phyloP scores from a whole-genome alignment of 495 filamentous ascomycete genomes.

The Aspergillus steynii region DNA sequence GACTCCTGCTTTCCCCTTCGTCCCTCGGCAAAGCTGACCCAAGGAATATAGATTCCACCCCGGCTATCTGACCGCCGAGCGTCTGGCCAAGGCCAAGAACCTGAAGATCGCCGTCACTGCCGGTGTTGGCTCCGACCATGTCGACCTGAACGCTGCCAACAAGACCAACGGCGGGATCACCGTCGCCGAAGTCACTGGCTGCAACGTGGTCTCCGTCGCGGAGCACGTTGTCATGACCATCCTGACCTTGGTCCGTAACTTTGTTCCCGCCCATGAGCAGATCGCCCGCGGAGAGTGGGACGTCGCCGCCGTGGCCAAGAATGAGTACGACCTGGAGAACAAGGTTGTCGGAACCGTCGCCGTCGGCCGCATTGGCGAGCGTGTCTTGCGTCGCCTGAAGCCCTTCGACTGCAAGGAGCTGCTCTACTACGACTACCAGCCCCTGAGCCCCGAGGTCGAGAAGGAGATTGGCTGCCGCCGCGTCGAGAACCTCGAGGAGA shows the following conservation, averaged over 20 bases:
- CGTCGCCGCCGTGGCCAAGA: constrained; percentile 93
- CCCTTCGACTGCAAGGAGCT: constrained; percentile 99
- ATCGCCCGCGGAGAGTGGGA: constrained; percentile 89
- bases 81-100: constrained; percentile 96
- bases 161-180: constrained; percentile 97
- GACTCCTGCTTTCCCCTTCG: background rate
- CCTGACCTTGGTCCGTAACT: constrained; percentile 94
- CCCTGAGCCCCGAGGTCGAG: constrained; percentile 81
- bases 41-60: constrained; percentile 81
- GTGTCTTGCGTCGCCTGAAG: constrained; percentile 91
- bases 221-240: constrained; percentile 99
- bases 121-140: constrained; percentile 96
- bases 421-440: constrained; percentile 99
- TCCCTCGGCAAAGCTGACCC: constrained; percentile 10
- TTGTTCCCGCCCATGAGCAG: constrained; percentile 95
- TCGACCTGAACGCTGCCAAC: constrained; percentile 96
- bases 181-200: constrained; percentile 95
- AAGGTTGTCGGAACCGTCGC: constrained; percentile 98
- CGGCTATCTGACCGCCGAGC: constrained; percentile 94
- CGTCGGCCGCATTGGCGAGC: constrained; percentile 97
- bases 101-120: constrained; percentile 96
- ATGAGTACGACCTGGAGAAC: constrained; percentile 94
- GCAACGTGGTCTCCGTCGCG: constrained; percentile 86
- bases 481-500: constrained; percentile 85
- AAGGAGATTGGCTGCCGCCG: constrained; percentile 94